Base-by-base conservation (phyloP, 495 filamentous ascomycete species). In the Geopyxis carbonaria region DNA sequence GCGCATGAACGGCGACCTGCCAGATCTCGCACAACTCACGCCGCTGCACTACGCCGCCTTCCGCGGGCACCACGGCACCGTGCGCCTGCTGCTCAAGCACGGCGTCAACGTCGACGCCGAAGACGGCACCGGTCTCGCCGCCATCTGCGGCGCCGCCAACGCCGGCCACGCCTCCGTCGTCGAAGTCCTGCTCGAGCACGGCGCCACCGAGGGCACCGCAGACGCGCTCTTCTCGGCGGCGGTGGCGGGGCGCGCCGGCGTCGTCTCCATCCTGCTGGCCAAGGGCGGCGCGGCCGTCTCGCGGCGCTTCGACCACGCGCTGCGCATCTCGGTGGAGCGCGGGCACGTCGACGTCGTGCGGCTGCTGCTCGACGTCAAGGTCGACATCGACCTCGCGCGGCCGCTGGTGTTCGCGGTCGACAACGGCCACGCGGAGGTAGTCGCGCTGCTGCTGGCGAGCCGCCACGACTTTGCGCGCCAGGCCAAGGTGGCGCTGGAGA, bases 31-130 rank as follows among this genome's bases (percentile, higher is more conserved):
- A 6, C 22, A 25, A 8, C 4, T 16, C 2, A 40, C 43, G 8
- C 45, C 45, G 23, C 34, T 48, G 13, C 22, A 20, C 14, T 29
- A 24, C 19, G 35, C 43, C n/a, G 28, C 34, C 11, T 9, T 33
- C 24, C 13, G 20, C 11, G 43, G 27, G 7, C 25, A 39, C n/a
- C 8, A 22, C 10, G 33, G 14, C 15, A 15, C 33, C 5, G 33
- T 36, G 33, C 5, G 19, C 9, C 11, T 36, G 15, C 18, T 36
- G 19, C 18, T 36, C 18, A 22, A 20, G 33, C 21, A 36, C 18
- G 33, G 33, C 10, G 33, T 22, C 18, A 22, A 36, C 7, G 33
- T 36, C 18, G 33, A 36, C 24, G 19, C 5, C 9, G 33, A 22
- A 6, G 33, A 36, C 24, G 33, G 33, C 21, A 36, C 5, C 18